Percentiles rank a stretch among this genome's conserved stretches.
Evolutionary conservation across 805 yeast genomes (phyloP).

Genomic region (Brettanomyces sp.): DNA sequence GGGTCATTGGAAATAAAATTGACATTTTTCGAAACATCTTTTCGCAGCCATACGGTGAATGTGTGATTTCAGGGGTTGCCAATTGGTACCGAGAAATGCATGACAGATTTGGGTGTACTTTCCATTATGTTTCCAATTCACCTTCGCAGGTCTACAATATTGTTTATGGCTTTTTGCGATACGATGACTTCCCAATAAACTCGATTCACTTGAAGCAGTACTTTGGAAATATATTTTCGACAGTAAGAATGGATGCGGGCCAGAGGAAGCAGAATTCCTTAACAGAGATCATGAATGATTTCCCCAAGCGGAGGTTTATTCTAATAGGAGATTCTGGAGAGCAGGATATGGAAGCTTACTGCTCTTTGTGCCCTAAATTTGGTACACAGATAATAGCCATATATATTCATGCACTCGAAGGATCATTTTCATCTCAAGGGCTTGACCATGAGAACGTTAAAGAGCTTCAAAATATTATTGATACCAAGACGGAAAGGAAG

Average conservation of each 20-base stretch:
- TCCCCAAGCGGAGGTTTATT: conserved; percentile 68
- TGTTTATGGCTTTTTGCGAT: conserved; percentile 45
- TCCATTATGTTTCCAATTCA: conserved; percentile 91
- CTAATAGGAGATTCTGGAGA: conserved; percentile 95
- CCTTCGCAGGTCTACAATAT: conserved; percentile 82
- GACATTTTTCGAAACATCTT: conserved; percentile 74
- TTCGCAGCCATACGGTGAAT: conserved; percentile 51
- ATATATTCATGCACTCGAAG: conserved; percentile 68
- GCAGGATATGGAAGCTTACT: conserved; percentile 86
- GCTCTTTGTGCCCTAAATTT: conserved; percentile 49
- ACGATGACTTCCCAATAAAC: conserved; percentile 60
- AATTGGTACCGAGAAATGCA: conserved; percentile 57
- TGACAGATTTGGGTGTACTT: conserved; percentile 33
- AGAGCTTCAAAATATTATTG: conserved; percentile 13
- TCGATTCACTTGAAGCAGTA: conserved; percentile 85
- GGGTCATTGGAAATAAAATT: conserved; percentile 81
- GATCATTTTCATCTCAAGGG: conserved; percentile 48
- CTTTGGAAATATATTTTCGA: conserved; percentile 69
- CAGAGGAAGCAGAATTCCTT: conserved; percentile 69
- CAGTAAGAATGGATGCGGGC: conserved; percentile 79
- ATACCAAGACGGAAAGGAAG: conserved; percentile 4
- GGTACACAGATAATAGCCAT: conserved; percentile 67
- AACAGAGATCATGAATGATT: conserved; percentile 55
- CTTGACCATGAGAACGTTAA: conserved; percentile 27
- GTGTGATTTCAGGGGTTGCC: conserved; percentile 67